Base-by-base conservation (phyloP, 768 basidiomycete species). In the Leccinum aurantiacum region DNA sequence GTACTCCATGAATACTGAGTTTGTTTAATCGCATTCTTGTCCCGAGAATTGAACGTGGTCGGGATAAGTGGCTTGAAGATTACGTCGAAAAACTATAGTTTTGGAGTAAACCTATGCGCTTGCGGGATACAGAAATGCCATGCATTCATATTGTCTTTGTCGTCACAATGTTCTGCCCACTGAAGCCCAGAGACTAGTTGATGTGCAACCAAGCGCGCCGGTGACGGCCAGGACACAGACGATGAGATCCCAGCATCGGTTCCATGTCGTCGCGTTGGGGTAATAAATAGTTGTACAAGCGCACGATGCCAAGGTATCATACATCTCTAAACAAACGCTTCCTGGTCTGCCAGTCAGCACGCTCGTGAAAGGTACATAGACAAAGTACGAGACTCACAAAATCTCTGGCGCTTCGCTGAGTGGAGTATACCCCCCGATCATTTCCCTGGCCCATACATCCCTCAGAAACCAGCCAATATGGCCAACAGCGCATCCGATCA, bases 401-500 rank as follows among this genome's bases (percentile, higher is more conserved):
- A 78, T 63, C 19, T 79, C 77, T 4, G 91, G 91, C 0, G 91
- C 84, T 56, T 92, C 87, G 62, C 84, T 91, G 62, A 92, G 81
- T 24, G 88, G 69, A 0, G 85, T 86, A 60, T 80, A 79, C 1
- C 90, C 90, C 14, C 91, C 92, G 2, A 86, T 73, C 88, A 93
- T 91, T 75, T 94, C 91, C 58, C 91, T 77, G n/a, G 84, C 82
- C 91, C 92, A 93, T 0, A 93, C 92, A 62, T 94, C 91, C 47
- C 90, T 78, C 69, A 93, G 65, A 73, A 92, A 92, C 90, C 90
- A 92, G 11, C 88, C 88, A 19, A 93, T 75, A 69, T 95, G 91
- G 1, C 93, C 94, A 0, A 95, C 93, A 0, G 87, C 87, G 69
- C 93, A 92, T 2, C 94, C 93, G 15, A 91, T 78, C 17, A 95